Evolutionary conservation across 345 rosid species (phyloP), one percentile per base, ranked within the genome.

Genomic region (Hibiscus mutabilis): DNA sequence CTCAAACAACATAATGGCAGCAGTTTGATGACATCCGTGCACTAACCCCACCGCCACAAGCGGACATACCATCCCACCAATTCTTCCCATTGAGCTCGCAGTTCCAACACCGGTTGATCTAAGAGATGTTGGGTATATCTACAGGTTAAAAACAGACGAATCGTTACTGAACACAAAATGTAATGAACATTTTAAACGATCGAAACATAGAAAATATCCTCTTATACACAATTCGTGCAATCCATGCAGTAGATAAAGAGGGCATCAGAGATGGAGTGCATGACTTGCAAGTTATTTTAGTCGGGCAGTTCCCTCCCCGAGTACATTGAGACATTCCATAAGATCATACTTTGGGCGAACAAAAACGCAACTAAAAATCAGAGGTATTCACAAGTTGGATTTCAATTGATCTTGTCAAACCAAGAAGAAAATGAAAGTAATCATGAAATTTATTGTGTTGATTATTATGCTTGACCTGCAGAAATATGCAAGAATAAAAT

Each of bases 41-140:
- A 94, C 87, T 70, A 94, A 74, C 73, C 86, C 86, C 66, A 94
- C 91, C 6, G 98, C 97, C 73, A 91, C 98, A 5, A 91, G 86
- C 19, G 98, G 98, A 66, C 96, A 89, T 44, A 88, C 44, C 86
- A 91, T 86, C 73, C 98, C 98, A 21, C 97, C 98, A 19, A 94
- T 88, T 81, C 98, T 87, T 61, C 97, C 97, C 60, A 94, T 78
- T 4, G 96, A 82, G 84, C 95, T 91, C 14, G 77, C 98, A 14
- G 83, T 77, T 75, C 98, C 98, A 35, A 88, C 85, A 63, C 98
- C 98, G 0, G 97, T 94, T 29, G 98, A 68, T 81, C 98, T 87
- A 69, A 91, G 87, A 14, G 89, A 81, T 4, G 98, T 91, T 42
- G 98, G 98, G 71, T 94, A 91, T 70, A 94, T 82, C 96, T 90